A percentile compares a stretch with the other conserved stretches of the same genome.
These are phyloP conservation scores for Zymoseptoria ardabiliae DNA, from an alignment of 2,329 filamentous ascomycete genomes.

Conservation along the genomic window DNA sequence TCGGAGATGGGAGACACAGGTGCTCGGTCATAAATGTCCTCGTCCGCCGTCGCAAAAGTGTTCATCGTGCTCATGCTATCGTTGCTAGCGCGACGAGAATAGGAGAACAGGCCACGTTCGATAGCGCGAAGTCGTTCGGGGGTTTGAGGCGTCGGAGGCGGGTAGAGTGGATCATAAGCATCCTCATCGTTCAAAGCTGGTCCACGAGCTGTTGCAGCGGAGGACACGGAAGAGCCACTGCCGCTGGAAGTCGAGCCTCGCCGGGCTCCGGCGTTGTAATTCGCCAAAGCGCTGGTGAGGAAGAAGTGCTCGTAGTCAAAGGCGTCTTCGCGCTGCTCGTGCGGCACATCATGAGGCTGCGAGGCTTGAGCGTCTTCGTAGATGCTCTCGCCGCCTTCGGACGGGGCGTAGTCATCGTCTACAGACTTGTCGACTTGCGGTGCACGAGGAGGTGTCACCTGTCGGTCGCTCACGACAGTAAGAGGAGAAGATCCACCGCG, in stretches of 20 bases:
- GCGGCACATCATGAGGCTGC: constrained; percentile 40
- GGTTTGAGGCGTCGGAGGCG: constrained; percentile 26
- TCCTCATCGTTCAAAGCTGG: constrained; percentile 17
- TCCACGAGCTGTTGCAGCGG: constrained; percentile 44
- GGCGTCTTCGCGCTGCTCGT: constrained; percentile 88
- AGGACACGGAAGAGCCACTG: constrained; percentile 35
- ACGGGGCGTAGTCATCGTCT: constrained; percentile 11
- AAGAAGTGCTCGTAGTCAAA: constrained; percentile 98
- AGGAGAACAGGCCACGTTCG: constrained; percentile 27
- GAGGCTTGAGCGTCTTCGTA: constrained; percentile 38
- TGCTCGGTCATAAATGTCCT: constrained; percentile 29
- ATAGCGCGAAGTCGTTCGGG: constrained; percentile 29
- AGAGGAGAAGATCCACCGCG: constrained; percentile 16
- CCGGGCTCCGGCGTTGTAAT: constrained; percentile 51
- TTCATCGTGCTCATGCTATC: constrained; percentile 55
- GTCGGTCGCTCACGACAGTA: constrained; percentile 1
- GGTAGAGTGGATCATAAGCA: constrained; percentile 12
- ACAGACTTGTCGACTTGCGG: constrained; percentile 3
- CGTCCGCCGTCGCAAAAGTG: constrained; percentile 57
- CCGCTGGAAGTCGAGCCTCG: constrained; percentile 17
- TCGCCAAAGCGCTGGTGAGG: constrained; percentile 83
- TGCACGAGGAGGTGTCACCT: constrained; percentile 6
- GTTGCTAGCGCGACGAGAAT: constrained; percentile 38
- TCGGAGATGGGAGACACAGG: neutral
- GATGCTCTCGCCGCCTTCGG: constrained; percentile 27